Evolutionary conservation across 169 alveolate species (phyloP), one percentile per base, ranked within the genome.

Genomic region (Plasmodium gonderi): DNA sequence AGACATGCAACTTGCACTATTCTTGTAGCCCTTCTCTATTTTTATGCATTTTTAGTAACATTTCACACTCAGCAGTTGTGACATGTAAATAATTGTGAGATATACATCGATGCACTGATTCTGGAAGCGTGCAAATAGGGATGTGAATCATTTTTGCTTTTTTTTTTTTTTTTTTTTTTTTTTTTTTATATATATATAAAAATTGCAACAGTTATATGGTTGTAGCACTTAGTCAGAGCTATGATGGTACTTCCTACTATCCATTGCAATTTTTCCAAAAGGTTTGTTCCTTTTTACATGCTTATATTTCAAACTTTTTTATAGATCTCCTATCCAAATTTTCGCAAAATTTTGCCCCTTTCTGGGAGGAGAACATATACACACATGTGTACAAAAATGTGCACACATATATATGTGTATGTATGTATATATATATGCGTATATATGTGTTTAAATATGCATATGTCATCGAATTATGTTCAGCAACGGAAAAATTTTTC

Each of bases 271-370:
- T n/a, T 38, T 17, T 26, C 80, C 44, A 31, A 23, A 14, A 17
- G 47, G 5, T 76, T 33, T 65, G 14, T 14, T n/a, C 5, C 45
- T 47, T 20, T 26, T 49, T n/a, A 44, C 40, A 49, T 79, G 42
- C 76, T 68, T 79, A 60, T 60, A 14, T 49, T 8, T 54, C 23
- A 11, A 79, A 23, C 54, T 79, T 51, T 33, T 44, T n/a, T n/a
- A n/a, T 51, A 49, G 89, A 36, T 80, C 33, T 64, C 47, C 72
- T 40, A 17, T 80, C 42, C 54, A 45, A 45, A 31, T 80, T 45
- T 80, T 68, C 14, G 49, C 33, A 64, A 12, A 45, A 11, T 40
- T 80, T 80, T 42, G 47, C 44, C 47, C 91, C 42, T 65, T 80
- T 68, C 91, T 31, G 20, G 36, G 38, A n/a, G 31, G 49, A 8